phyloP scores from a whole-genome alignment of 176 grass and related monocot genomes.

The Rhynchospora pubera region DNA sequence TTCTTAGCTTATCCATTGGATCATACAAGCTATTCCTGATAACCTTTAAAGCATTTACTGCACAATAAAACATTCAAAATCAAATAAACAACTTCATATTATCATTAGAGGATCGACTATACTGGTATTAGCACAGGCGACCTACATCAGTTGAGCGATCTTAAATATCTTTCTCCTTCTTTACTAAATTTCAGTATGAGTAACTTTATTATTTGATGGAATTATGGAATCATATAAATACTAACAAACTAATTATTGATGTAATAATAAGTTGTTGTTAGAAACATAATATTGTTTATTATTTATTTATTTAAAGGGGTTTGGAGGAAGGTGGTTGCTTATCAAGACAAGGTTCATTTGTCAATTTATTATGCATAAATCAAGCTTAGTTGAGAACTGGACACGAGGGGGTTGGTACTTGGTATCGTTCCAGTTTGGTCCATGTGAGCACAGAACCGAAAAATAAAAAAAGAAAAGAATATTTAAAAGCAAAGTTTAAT shows the following conservation, averaged over 20 bases:
- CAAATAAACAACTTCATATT: neutral
- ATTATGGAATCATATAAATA: neutral
- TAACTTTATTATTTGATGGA: neutral
- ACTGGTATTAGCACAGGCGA: neutral
- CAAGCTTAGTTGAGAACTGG: neutral
- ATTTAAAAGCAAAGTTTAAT: neutral
- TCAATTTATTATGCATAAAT: neutral
- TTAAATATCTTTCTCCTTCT: neutral
- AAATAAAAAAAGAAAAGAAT: neutral
- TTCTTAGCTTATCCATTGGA: slow-evolving; percentile 55
- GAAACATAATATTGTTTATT: neutral
- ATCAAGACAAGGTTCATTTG: neutral
- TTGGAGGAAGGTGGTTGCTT: neutral
- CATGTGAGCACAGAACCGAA: neutral
- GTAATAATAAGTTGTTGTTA: neutral
- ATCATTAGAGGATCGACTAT: neutral
- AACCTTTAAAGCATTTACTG: slow-evolving; percentile 53
- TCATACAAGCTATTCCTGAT: slow-evolving; percentile 56
- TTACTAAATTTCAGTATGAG: too few species aligned
- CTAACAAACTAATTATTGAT: neutral
- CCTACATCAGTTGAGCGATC: neutral
- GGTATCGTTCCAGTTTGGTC: neutral
- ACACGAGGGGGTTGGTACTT: neutral
- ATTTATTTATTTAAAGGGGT: neutral
- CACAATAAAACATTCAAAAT: neutral